Evolutionary conservation across 2,329 filamentous ascomycete species (phyloP), one percentile per base, ranked within the genome.

Genomic region (Boeremia exigua): DNA sequence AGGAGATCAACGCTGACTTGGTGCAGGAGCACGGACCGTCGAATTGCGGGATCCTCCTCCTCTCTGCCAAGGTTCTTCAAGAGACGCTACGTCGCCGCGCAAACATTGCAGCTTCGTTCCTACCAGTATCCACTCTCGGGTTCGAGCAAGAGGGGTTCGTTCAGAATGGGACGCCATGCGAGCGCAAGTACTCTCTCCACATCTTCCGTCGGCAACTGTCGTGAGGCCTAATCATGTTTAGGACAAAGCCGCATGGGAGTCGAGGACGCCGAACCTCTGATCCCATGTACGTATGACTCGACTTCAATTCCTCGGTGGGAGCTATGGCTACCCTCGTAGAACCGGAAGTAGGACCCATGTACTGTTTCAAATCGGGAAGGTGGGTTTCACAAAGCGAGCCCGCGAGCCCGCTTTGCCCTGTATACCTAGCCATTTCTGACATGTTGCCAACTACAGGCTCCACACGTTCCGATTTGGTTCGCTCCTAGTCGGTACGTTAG

Each of bases 331-430:
- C n/a, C n/a, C n/a, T n/a, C n/a, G 19, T 43, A 25, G 19, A 32
- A 29, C 14, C 30, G 10, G 36, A 30, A 25, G 27, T 8, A 37
- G 42, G 11, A 45, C 53, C 53, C 47, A 27, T 51, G 53, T 37
- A 23, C 17, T 44, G 40, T 23, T 45, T 46, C 54, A 37, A 34
- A 57, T 57, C 15, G 34, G 54, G 54, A 52, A 57, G 54, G 54
- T 57, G 36, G 38, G 54, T 57, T 53, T 45, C 48, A 53, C 33
- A 57, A 48, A 34, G 38, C 43, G 48, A 52, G 36, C 48, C 48
- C 42, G 42, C 42, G 8, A 42, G 17, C 37, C 47, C 53, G 47
- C 47, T 7, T 52, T 48, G 6, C 44, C 48, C 37, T 45, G 30
- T 37, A 34, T 39, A 29, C 36, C 30, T 39, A 56, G 40, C 47